Percentiles rank a stretch among this genome's conserved stretches.
phyloP scores from a whole-genome alignment of 352 stramenopile species.

The Blastocystis sp. region DNA sequence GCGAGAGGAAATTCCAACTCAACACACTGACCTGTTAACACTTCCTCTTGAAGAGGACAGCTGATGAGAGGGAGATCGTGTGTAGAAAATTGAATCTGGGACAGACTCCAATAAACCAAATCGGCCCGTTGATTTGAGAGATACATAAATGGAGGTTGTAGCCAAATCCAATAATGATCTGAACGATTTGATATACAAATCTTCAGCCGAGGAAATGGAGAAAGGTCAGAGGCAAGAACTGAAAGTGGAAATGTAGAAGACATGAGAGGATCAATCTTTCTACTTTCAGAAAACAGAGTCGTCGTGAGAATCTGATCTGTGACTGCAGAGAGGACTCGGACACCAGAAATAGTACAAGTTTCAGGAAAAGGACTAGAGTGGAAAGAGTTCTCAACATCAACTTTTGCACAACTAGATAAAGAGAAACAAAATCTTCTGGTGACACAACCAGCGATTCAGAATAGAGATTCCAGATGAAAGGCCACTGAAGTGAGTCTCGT shows the following conservation, averaged over 20 bases:
- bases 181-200: background rate
- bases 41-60: background rate
- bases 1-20: background rate
- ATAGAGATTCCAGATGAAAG: background rate
- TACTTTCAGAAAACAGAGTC: background rate
- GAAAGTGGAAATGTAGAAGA: background rate
- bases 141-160: background rate
- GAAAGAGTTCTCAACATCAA: background rate
- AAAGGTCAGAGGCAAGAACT: background rate
- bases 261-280: background rate
- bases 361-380: background rate
- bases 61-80: background rate
- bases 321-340: background rate
- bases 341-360: background rate
- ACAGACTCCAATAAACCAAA: background rate
- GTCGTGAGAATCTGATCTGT: background rate
- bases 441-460: background rate
- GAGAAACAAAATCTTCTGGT: background rate
- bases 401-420: background rate
- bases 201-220: background rate
- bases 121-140: background rate
- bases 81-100: background rate
- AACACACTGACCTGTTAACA: background rate
- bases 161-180: background rate
- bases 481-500: background rate